Evolutionary conservation across 2,329 filamentous ascomycete genomes (phyloP), one percentile per base, ranked within the genome.

Genomic region (Fusarium scirpi): DNA sequence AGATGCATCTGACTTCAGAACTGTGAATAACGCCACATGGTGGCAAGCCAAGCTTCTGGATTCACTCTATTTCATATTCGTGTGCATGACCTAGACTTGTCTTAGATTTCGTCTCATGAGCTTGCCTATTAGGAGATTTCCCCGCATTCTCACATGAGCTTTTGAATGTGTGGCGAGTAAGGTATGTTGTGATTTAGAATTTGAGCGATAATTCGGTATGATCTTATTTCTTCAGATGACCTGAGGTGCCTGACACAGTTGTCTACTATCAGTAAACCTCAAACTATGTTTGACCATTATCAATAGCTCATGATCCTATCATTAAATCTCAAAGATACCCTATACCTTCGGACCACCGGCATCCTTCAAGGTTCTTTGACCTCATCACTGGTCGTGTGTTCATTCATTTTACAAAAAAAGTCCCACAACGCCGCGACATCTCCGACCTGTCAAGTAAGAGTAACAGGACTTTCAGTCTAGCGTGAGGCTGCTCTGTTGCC

Each of bases 371-470:
- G 68, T 71, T 69, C 68, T 56, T 62, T 29, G 24, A 24, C 34
- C 29, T 43, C 18, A 54, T 56, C 41, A 25, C 54, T 65, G 41
- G 6, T 41, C 27, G 15, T 46, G n/a, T 16, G 38, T 41, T 43
- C 55, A 20, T 49, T 45, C 27, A 15, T 15, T 44, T n/a, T 27
- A 16, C 20, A 45, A 15, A n/a, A 41, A 24, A 13, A 15, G 45
- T 54, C 57, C 65, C 61, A 24, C 58, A 71, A 72, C 20, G 48
- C 69, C 69, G 69, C 49, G 34, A 56, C 54, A 70, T 70, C 69
- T 60, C 68, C 67, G 67, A 58, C 22, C 27, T 70, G 29, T 69
- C 48, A 40, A 22, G 29, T 38, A 34, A 47, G 34, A 51, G 34
- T 5, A 27, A 27, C 13, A 56, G 3, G 29, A 27, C 43, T 29